Conservation (phyloP, 345 rosid species). For the Psidium friedrichsthalianum region DNA sequence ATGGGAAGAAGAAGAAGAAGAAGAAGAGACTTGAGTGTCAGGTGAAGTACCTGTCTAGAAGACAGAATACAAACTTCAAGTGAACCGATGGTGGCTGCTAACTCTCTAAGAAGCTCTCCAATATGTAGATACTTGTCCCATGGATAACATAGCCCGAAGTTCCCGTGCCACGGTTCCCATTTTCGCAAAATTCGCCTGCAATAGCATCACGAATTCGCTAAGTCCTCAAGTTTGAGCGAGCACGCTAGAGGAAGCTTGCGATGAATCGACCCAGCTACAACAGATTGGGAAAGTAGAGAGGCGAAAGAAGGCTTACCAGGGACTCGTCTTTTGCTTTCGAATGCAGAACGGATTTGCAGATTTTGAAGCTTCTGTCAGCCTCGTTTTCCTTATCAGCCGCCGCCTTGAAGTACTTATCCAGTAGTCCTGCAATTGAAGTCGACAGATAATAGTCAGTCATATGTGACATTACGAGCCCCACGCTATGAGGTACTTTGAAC, state of each 20-base stretch:
- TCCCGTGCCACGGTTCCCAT: conserved; percentile 97
- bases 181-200: conserved; percentile 69
- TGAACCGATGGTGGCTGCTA: conserved; percentile 29
- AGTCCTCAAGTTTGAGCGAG: background rate
- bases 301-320: conserved; percentile 21
- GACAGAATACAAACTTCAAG: conserved; percentile 26
- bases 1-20: background rate
- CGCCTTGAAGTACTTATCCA: conserved; percentile 24
- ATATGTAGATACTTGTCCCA: conserved; percentile 59
- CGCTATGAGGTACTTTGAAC: background rate
- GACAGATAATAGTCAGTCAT: background rate
- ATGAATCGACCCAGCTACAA: background rate
- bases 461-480: background rate
- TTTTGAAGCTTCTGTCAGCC: conserved; percentile 6
- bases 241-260: background rate
- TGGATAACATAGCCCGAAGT: conserved; percentile 64
- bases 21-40: background rate
- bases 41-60: conserved; percentile 22
- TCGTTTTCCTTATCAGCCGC: conserved; percentile 14
- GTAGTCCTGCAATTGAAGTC: conserved; percentile 20
- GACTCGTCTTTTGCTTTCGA: conserved; percentile 54
- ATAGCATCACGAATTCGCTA: background rate
- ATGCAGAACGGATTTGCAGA: conserved; percentile 33
- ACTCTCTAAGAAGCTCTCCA: conserved; percentile 48
- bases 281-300: background rate